These are phyloP conservation scores for Chaetomium globosum DNA, from an alignment of 2,329 filamentous ascomycete species.

Conservation along the genomic window DNA sequence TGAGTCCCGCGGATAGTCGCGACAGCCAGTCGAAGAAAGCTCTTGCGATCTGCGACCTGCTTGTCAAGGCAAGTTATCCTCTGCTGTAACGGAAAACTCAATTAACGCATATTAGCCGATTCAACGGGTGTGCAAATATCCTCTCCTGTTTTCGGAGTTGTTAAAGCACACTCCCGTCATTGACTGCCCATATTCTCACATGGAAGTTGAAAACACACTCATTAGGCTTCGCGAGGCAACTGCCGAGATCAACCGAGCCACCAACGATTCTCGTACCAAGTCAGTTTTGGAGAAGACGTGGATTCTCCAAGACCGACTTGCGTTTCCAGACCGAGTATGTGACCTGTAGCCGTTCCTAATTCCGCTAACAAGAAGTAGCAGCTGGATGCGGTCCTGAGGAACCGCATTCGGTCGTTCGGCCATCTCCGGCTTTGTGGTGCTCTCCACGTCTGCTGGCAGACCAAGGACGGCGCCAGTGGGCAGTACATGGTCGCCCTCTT, in stretches of 20 bases:
- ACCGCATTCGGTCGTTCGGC: slow-evolving; percentile 76
- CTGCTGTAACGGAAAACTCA: not conserved
- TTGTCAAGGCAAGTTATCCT: slow-evolving; percentile 72
- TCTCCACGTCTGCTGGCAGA: slow-evolving; percentile 81
- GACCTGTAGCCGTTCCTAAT: not conserved
- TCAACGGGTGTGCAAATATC: slow-evolving; percentile 89
- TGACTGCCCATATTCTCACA: slow-evolving; percentile 82
- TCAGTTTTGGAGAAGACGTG: slow-evolving; percentile 78
- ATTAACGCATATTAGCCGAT: slow-evolving; percentile 66
- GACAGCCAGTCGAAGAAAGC: slow-evolving; percentile 70
- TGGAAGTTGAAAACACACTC: slow-evolving; percentile 74
- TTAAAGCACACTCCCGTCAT: slow-evolving; percentile 79
- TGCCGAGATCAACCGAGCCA: slow-evolving; percentile 80
- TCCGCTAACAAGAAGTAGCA: slow-evolving; percentile 44
- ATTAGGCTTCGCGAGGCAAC: slow-evolving; percentile 73
- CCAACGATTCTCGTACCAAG: slow-evolving; percentile 71
- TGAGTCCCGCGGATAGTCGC: slow-evolving; percentile 69
- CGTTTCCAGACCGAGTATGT: slow-evolving; percentile 71
- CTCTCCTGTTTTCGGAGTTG: slow-evolving; percentile 81
- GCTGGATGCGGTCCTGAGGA: slow-evolving; percentile 57
- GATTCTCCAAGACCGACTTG: slow-evolving; percentile 78
- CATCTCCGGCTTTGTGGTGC: slow-evolving; percentile 80
- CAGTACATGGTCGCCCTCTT: slow-evolving; percentile 83
- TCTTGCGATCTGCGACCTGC: slow-evolving; percentile 78
- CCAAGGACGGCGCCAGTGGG: slow-evolving; percentile 66